phyloP scores from a whole-genome alignment of 306 rosid species.

The Rosa persica region DNA sequence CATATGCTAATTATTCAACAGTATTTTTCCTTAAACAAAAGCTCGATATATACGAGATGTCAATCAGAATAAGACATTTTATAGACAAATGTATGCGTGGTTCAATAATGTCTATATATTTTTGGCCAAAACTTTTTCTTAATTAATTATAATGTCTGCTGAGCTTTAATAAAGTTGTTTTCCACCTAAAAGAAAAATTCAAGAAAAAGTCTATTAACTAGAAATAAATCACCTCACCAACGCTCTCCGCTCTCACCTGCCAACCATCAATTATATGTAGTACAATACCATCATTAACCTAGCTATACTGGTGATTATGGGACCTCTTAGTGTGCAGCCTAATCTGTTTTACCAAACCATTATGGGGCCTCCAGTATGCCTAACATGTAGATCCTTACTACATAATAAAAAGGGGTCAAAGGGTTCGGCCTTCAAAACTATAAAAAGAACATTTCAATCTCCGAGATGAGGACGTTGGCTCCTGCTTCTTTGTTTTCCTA shows the following conservation, averaged over 20 bases:
- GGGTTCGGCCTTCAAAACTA: neutral
- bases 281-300: neutral
- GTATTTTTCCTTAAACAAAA: conserved; percentile 6
- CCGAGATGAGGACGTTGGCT: conserved; percentile 15
- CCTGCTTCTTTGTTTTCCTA: neutral
- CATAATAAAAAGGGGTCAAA: neutral
- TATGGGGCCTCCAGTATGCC: neutral
- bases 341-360: neutral
- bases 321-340: neutral
- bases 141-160: neutral
- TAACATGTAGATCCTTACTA: neutral
- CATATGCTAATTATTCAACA: neutral
- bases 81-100: no score
- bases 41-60: neutral
- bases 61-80: neutral
- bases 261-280: neutral
- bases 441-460: neutral
- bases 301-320: neutral
- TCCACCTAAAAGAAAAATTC: neutral
- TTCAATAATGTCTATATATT: neutral
- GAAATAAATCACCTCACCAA: neutral
- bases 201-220: neutral
- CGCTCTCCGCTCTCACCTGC: neutral
- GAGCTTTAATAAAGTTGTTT: neutral
- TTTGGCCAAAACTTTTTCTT: neutral